Percentiles rank a stretch among this genome's conserved stretches.
These are phyloP conservation scores for Quercus lobata DNA, from an alignment of 331 rosid species.

Conservation along the genomic window DNA sequence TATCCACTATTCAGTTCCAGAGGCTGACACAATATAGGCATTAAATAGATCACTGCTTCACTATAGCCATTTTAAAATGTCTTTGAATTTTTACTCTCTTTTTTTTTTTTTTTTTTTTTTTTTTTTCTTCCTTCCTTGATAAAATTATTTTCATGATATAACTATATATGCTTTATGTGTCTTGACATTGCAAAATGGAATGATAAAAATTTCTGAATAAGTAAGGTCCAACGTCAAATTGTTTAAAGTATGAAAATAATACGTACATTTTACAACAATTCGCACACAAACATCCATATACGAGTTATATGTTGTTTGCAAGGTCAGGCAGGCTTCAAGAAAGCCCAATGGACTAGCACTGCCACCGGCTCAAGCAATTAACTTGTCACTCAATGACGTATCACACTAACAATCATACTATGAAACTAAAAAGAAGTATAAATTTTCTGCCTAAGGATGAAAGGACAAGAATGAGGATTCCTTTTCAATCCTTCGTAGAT, in stretches of 20 bases:
- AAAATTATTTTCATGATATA: too few species aligned
- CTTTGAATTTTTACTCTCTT: too few species aligned
- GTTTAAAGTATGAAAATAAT: neutral
- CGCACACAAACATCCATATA: neutral
- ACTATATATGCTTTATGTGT: too few species aligned
- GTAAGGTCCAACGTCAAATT: neutral
- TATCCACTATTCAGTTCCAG: too few species aligned
- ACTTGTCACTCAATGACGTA: neutral
- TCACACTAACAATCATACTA: neutral
- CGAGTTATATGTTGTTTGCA: conserved; percentile 9
- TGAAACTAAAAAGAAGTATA: neutral
- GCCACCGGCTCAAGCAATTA: conserved; percentile 31
- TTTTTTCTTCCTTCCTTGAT: too few species aligned
- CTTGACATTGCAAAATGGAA: neutral
- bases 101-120: too few species aligned
- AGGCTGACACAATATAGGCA: too few species aligned
- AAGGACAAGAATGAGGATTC: neutral
- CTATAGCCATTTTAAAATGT: too few species aligned
- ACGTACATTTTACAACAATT: neutral
- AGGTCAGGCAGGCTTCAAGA: conserved; percentile 30
- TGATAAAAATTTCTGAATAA: neutral
- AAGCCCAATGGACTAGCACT: conserved; percentile 18
- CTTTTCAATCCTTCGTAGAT: neutral
- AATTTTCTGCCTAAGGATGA: neutral
- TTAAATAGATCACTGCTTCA: too few species aligned